Evolutionary conservation across 352 stramenopile species (phyloP).

Genomic region (Phytophthora tentaculata): DNA sequence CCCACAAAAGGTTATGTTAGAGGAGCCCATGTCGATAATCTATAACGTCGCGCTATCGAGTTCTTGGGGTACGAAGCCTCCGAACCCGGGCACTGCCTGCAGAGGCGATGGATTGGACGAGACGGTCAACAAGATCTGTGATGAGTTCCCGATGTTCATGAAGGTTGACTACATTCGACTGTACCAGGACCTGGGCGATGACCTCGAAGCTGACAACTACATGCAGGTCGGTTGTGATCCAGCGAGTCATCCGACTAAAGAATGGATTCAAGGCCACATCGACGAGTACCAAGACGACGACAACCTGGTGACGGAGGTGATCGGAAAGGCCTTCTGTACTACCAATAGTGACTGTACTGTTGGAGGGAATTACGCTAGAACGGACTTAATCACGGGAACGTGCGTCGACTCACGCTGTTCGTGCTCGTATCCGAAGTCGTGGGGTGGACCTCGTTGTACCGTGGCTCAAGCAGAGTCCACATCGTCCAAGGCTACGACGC

Average conservation of each 20-base stretch:
- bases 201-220: slow-evolving; percentile 35
- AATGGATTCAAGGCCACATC: slow-evolving; percentile 51
- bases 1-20: slow-evolving; percentile 87
- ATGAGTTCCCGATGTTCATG: slow-evolving; percentile 63
- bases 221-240: slow-evolving; percentile 56
- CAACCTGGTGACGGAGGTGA: slow-evolving; percentile 43
- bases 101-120: slow-evolving; percentile 35
- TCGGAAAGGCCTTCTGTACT: slow-evolving; percentile 49
- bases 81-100: slow-evolving; percentile 30
- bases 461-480: slow-evolving; percentile 35
- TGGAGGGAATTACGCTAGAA: slow-evolving; percentile 37
- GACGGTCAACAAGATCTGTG: slow-evolving; percentile 62
- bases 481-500: slow-evolving; percentile 27
- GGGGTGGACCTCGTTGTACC: slow-evolving; percentile 64
- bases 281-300: slow-evolving; percentile 56
- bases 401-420: slow-evolving; percentile 54
- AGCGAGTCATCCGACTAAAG: slow-evolving; percentile 41
- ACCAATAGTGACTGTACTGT: slow-evolving; percentile 54
- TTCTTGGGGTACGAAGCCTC: slow-evolving; percentile 54
- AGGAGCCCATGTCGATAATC: slow-evolving; percentile 93
- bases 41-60: slow-evolving; percentile 93
- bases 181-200: slow-evolving; percentile 72
- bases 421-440: slow-evolving; percentile 50
- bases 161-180: slow-evolving; percentile 89
- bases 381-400: slow-evolving; percentile 40